Evolutionary conservation across 2,329 filamentous ascomycete genomes (phyloP).

Genomic region (Ascochyta clinopodiicola): DNA sequence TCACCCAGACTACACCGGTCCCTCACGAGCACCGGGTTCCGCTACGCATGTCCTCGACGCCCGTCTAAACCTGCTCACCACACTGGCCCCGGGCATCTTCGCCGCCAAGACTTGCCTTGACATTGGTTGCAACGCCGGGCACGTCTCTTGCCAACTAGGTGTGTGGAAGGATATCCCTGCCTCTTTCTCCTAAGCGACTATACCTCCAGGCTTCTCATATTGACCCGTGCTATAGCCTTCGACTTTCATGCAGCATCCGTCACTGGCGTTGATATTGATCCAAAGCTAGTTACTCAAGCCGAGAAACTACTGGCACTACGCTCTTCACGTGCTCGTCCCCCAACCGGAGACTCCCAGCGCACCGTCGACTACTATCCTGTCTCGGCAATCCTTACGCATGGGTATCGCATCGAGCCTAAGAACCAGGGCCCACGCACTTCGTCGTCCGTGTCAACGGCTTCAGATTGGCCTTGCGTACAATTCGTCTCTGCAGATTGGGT

Average conservation of each 20-base stretch:
- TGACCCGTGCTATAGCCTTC: slow-evolving; percentile 41
- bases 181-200: slow-evolving; percentile 15
- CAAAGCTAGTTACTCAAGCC: slow-evolving; percentile 45
- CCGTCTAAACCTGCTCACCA: slow-evolving; percentile 43
- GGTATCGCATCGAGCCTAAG: slow-evolving; percentile 39
- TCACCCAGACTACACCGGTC: slow-evolving; percentile 47
- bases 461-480: slow-evolving; percentile 35
- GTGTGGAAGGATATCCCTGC: slow-evolving; percentile 36
- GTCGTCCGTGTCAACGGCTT: slow-evolving; percentile 21
- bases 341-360: slow-evolving; percentile 20
- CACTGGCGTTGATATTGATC: slow-evolving; percentile 50
- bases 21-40: slow-evolving; percentile 43
- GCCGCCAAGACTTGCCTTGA: slow-evolving; percentile 47
- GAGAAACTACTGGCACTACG: slow-evolving; percentile 45
- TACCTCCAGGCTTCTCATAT: slow-evolving; percentile 27
- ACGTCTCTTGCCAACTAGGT: slow-evolving; percentile 49
- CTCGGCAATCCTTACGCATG: slow-evolving; percentile 44
- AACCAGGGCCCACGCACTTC: slow-evolving; percentile 18
- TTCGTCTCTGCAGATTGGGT: slow-evolving; percentile 46
- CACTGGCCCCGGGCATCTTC: slow-evolving; percentile 44
- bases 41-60: slow-evolving; percentile 48
- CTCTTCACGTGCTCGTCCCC: slow-evolving; percentile 43
- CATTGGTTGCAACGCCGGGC: slow-evolving; percentile 50
- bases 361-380: slow-evolving; percentile 46
- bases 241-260: slow-evolving; percentile 47